phyloP scores from a whole-genome alignment of 2,329 filamentous ascomycete genomes.

The Metarhizium sp. region DNA sequence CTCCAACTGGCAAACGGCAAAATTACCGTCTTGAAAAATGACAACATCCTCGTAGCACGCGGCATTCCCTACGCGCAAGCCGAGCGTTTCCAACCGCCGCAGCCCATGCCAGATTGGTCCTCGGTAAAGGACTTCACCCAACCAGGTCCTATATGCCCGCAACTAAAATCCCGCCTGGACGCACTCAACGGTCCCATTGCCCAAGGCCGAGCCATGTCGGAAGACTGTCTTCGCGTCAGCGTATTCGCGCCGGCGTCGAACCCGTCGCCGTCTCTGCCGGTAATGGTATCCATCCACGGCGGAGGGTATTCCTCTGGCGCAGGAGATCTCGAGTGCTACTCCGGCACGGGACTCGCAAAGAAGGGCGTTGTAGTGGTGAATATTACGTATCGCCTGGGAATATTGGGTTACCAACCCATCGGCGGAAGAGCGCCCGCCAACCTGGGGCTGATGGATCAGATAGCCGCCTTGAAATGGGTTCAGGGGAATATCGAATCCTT shows the following conservation, averaged over 20 bases:
- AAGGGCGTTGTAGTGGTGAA: slow-evolving; percentile 18
- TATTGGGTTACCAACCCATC: slow-evolving; percentile 26
- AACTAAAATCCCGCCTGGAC: slow-evolving; percentile 8
- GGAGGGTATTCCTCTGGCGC: slow-evolving; percentile 12
- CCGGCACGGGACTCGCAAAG: slow-evolving; percentile 2
- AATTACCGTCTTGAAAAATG: slow-evolving; percentile 4
- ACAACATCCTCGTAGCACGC: slow-evolving; percentile 6
- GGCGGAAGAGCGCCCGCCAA: slow-evolving; percentile 28
- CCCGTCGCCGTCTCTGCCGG: slow-evolving; percentile 8
- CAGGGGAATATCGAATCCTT: slow-evolving; percentile 54
- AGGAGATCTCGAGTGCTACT: slow-evolving; percentile 8
- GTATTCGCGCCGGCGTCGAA: slow-evolving; percentile 5
- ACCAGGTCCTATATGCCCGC: neutral
- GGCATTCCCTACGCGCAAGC: slow-evolving; percentile 9
- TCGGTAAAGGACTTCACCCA: slow-evolving; percentile 6
- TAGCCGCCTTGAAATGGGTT: slow-evolving; percentile 50
- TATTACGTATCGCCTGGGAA: slow-evolving; percentile 23
- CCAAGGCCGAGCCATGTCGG: slow-evolving; percentile 2
- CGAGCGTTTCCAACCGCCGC: slow-evolving; percentile 9
- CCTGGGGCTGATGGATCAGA: slow-evolving; percentile 50
- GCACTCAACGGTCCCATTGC: slow-evolving; percentile 7
- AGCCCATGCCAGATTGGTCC: slow-evolving; percentile 3
- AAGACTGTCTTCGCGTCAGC: slow-evolving; percentile 10
- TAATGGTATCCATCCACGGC: slow-evolving; percentile 18
- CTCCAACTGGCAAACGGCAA: slow-evolving; percentile 7